These are phyloP conservation scores for Kodamaea plutei DNA, from an alignment of 1,139 yeast genomes.

Conservation along the genomic window DNA sequence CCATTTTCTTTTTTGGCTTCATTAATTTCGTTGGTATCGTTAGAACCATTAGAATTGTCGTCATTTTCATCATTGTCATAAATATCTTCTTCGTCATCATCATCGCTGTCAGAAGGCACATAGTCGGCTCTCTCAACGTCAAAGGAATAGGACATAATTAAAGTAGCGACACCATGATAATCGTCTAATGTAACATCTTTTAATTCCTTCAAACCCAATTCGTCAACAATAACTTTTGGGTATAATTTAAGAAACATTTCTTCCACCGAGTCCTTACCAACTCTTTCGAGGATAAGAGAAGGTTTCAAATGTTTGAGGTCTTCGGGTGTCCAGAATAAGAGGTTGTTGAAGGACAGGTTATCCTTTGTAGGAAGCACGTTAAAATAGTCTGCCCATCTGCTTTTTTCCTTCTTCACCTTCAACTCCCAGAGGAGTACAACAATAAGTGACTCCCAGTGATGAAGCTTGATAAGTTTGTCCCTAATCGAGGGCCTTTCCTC, in stretches of 20 bases:
- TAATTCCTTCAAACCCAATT: constrained; percentile 22
- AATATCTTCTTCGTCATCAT: constrained; percentile 16
- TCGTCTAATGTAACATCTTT: constrained; percentile 44
- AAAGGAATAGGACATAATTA: constrained; percentile 45
- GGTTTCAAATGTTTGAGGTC: constrained; percentile 58
- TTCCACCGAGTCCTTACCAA: constrained; percentile 68
- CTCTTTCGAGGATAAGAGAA: constrained; percentile 61
- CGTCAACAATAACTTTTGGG: constrained; percentile 21
- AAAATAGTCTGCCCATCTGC: constrained; percentile 70
- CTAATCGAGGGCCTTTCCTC: constrained; percentile 27
- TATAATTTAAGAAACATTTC: constrained; percentile 45
- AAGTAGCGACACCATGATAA: constrained; percentile 67
- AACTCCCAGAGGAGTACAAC: constrained; percentile 60
- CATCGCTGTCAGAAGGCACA: constrained; percentile 14
- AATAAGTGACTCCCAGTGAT: constrained; percentile 78
- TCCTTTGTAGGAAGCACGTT: constrained; percentile 57
- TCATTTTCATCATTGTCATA: constrained; percentile 3
- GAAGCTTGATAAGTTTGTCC: constrained; percentile 38
- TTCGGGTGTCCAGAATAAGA: constrained; percentile 72
- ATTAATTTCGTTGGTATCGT: constrained; percentile 7
- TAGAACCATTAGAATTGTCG: neutral
- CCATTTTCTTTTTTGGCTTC: constrained; percentile 2
- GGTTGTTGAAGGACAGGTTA: constrained; percentile 49
- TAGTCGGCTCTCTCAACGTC: constrained; percentile 25
- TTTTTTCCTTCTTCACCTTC: constrained; percentile 33